Evolutionary conservation across 768 basidiomycete species (phyloP), one percentile per base, ranked within the genome.

Genomic region (Pilatotrama ljubarskyi): DNA sequence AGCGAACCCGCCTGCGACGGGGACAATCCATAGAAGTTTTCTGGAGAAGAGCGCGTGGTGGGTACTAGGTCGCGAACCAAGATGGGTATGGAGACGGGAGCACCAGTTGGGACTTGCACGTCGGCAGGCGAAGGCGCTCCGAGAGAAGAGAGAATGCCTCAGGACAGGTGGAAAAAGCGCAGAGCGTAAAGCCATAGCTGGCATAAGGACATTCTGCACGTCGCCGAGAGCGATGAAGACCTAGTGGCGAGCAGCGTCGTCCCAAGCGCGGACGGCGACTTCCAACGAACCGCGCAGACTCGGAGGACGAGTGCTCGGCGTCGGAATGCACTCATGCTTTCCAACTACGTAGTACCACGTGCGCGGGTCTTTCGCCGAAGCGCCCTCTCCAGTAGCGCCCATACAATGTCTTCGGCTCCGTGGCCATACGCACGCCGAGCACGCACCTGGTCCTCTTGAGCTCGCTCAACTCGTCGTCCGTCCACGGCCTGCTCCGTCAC

Each of bases 1-100:
- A 15, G 75, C 69, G 25, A 85, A 64, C 20, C 85, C 87, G 25
- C 84, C 85, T 5, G 78, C 77, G 3, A 86, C 64, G 0, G 89
- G 87, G 29, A 83, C 63, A 13, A 84, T 66, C 86, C 85, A 89
- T 52, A 84, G 69, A 8, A 53, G 73, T 20, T 41, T 68, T 36
- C 74, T 68, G 22, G 70, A 61, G 61, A 70, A 63, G 10, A 67
- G 59, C 50, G 69, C 73, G 51, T 71, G 66, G 51, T 63, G 63
- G 36, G 68, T 59, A 18, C 76, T 71, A 13, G 73, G 66, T 51
- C 68, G 73, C 22, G 73, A 72, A 67, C 78, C 76, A 62, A 75
- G 77, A 35, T 61, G 58, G 62, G 71, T 55, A 53, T 69, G 59
- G 55, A 69, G 51, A 41, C 60, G 50, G 48, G 55, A 36, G 22